Conservation (phyloP, 257 asterid genomes). For the Eustoma russellianum region DNA sequence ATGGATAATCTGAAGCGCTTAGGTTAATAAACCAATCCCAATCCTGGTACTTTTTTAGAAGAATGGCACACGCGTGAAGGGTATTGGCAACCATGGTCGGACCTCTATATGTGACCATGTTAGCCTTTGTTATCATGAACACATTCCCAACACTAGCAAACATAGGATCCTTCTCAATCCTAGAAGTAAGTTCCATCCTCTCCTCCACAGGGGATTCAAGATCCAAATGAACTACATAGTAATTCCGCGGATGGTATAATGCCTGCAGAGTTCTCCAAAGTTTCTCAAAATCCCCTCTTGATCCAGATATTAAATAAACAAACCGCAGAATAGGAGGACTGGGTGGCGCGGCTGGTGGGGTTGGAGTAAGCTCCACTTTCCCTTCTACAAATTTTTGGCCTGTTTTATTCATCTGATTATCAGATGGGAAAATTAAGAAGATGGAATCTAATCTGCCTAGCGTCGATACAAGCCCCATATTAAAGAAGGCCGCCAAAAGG, state of each 20-base stretch:
- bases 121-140: slow-evolving; percentile 56
- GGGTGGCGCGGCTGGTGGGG: slow-evolving; percentile 51
- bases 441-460: slow-evolving; percentile 45
- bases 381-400: slow-evolving; percentile 33
- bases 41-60: slow-evolving; percentile 57
- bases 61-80: slow-evolving; percentile 90
- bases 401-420: slow-evolving; percentile 20
- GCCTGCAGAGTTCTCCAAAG: slow-evolving; percentile 85
- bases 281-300: slow-evolving; percentile 75
- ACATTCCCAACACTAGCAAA: slow-evolving; percentile 64
- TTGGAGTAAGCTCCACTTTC: slow-evolving; percentile 18
- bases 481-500: slow-evolving; percentile 60
- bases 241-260: slow-evolving; percentile 79
- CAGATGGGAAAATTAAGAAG: slow-evolving; percentile 46
- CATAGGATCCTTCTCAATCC: slow-evolving; percentile 49
- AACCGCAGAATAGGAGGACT: slow-evolving; percentile 57
- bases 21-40: slow-evolving; percentile 99
- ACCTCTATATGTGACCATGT: slow-evolving; percentile 89
- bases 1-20: slow-evolving; percentile 98
- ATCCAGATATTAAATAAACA: slow-evolving; percentile 80
- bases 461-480: slow-evolving; percentile 58
- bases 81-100: slow-evolving; percentile 97
- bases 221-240: slow-evolving; percentile 84
- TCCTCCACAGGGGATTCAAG: slow-evolving; percentile 70
- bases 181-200: slow-evolving; percentile 52